Percentiles rank a stretch among this genome's conserved stretches.
Conservation (phyloP, 768 basidiomycete species). For the Suillus placidus region DNA sequence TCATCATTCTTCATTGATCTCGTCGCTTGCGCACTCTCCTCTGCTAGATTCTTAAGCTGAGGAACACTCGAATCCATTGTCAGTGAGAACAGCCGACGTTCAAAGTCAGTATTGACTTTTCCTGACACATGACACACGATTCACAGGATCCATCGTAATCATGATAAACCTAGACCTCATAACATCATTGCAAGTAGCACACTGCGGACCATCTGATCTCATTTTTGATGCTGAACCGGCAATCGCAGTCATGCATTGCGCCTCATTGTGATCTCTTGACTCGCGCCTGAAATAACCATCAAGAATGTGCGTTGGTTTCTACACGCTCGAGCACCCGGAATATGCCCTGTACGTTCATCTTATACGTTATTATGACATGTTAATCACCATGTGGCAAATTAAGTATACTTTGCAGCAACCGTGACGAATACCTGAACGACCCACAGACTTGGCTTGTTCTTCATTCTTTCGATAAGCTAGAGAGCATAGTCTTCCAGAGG, state of each 20-base stretch:
- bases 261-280: background rate
- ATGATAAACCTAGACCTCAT: background rate
- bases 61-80: background rate
- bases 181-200: background rate
- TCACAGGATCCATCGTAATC: background rate
- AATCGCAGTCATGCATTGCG: background rate
- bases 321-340: conserved; percentile 73
- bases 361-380: conserved; percentile 5
- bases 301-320: conserved; percentile 78
- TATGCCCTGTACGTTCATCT: conserved; percentile 66
- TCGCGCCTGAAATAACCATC: conserved; percentile 5
- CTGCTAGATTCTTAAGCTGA: background rate
- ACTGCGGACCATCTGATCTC: background rate
- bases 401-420: conserved; percentile 59
- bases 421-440: conserved; percentile 71
- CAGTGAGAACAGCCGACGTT: background rate
- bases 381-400: conserved; percentile 48
- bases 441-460: conserved; percentile 67
- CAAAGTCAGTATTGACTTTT: background rate
- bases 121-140: background rate
- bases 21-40: background rate
- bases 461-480: conserved; percentile 58
- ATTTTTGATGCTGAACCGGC: background rate
- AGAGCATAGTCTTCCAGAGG: conserved; percentile 21
- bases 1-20: conserved; percentile 1